A percentile compares a stretch with the other conserved stretches of the same genome.
Conservation (phyloP, 2,329 filamentous ascomycete species). For the Ceratocystis colombiana region DNA sequence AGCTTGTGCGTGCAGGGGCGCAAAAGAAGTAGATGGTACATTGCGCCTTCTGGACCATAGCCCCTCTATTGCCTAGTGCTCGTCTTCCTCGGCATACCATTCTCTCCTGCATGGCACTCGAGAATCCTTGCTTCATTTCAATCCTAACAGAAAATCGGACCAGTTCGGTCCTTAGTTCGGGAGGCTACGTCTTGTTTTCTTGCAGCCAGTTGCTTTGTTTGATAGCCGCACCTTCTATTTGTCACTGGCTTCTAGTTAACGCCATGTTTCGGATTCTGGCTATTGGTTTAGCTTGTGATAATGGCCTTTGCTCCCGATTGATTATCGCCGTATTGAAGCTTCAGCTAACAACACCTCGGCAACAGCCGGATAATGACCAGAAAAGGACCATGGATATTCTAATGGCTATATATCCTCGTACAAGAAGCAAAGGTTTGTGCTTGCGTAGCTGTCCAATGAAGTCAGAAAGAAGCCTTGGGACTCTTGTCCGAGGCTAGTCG, state of each 20-base stretch:
- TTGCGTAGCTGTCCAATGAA: background rate
- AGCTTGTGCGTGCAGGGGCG: conserved; percentile 12
- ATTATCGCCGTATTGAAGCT: background rate
- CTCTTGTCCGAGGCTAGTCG: background rate
- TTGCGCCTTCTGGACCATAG: background rate
- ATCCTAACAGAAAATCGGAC: background rate
- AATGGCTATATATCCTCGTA: background rate
- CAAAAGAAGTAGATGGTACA: background rate
- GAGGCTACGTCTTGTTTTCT: background rate
- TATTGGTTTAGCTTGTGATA: background rate
- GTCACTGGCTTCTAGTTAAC: background rate
- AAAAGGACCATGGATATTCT: no score
- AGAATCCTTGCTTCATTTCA: background rate
- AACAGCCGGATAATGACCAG: background rate
- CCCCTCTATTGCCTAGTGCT: background rate
- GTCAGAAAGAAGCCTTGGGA: background rate
- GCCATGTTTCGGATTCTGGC: background rate
- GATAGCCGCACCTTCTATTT: background rate
- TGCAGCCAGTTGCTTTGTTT: background rate
- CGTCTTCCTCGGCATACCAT: conserved; percentile 4
- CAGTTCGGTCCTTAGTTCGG: conserved; percentile 5
- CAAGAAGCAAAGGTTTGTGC: background rate
- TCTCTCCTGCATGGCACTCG: background rate
- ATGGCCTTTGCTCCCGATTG: background rate
- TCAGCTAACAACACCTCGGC: conserved; percentile 3